Evolutionary conservation across 1,284 basidiomycete genomes (phyloP), one percentile per base, ranked within the genome.

Genomic region (Chiua sp.): DNA sequence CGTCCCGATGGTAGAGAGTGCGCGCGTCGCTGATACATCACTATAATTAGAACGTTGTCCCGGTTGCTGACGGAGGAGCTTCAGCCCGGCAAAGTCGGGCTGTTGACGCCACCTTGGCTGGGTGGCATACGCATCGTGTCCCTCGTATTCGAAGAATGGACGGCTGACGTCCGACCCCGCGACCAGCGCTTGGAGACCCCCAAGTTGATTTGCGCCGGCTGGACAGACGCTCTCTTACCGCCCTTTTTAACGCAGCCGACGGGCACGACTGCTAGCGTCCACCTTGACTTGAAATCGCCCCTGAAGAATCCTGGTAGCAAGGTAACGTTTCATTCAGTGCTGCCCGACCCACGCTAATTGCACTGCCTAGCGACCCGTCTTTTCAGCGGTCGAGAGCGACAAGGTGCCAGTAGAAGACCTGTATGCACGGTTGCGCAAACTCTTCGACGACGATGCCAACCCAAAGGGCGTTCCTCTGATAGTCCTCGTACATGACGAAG

Each of bases 401-500:
- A 37, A 15, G 5, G n/a, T 44, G 22, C 42, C 42, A 6, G 32
- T 48, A 11, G 60, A 33, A 8, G 57, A 51, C 4, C 55, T 74
- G 7, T 49, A 68, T 33, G 15, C 49, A 20, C 68, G 61, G 7
- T 52, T 76, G 53, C 71, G 61, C 49, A 48, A 48, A 16, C 33
- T 73, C 32, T 51, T 76, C n/a, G 35, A 42, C 13, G 61, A 69
- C 28, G 64, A 73, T 26, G 49, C 58, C 2, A 55, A 60, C 39
- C 52, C 60, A 59, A 66, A 51, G 15, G 64, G 61, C 30, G 47
- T 60, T 3, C 75, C 75, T 3, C 23, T 76, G 56, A 57, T 75
- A 18, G 55, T 73, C 35, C 60, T 73, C 18, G 71, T 74, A 20
- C 64, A 75, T 8, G 69, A 75, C n/a, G 72, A 76, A 47, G 66